Evolutionary conservation across 2,329 filamentous ascomycete species (phyloP).

Genomic region (Epichloe gansuensis): DNA sequence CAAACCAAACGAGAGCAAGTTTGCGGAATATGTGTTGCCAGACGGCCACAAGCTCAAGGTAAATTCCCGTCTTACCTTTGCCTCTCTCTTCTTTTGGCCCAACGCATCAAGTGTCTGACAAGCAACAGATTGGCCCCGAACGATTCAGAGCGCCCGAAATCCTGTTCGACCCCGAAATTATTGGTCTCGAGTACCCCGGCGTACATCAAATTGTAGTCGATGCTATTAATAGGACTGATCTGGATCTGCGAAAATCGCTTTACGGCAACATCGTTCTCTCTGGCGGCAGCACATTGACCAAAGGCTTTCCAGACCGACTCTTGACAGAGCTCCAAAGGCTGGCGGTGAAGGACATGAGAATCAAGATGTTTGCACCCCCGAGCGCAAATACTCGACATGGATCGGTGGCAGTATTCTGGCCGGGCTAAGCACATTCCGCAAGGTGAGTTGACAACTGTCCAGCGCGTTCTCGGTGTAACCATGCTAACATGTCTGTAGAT

Average conservation of each 20-base stretch:
- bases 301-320: slow-evolving; percentile 88
- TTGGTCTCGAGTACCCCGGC: slow-evolving; percentile 90
- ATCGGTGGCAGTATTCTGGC: slow-evolving; percentile 96
- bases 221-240: slow-evolving; percentile 85
- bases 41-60: slow-evolving; percentile 92
- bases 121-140: slow-evolving; percentile 67
- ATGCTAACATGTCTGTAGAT: slow-evolving; percentile 47
- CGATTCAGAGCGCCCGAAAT: slow-evolving; percentile 95
- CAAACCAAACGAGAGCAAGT: slow-evolving; percentile 66
- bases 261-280: slow-evolving; percentile 97
- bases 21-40: slow-evolving; percentile 77
- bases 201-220: slow-evolving; percentile 98
- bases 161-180: slow-evolving; percentile 92
- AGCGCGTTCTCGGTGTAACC: not conserved
- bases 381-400: slow-evolving; percentile 98
- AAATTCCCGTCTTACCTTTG: not conserved
- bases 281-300: slow-evolving; percentile 89
- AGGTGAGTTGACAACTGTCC: slow-evolving; percentile 46
- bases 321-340: slow-evolving; percentile 84
- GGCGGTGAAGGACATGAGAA: slow-evolving; percentile 97
- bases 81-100: not conserved
- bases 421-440: slow-evolving; percentile 93
- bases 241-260: slow-evolving; percentile 86
- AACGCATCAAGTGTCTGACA: slow-evolving; percentile 11
- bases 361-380: slow-evolving; percentile 98